Evolutionary conservation across 306 rosid species (phyloP).

Genomic region (Acacia acuminata): DNA sequence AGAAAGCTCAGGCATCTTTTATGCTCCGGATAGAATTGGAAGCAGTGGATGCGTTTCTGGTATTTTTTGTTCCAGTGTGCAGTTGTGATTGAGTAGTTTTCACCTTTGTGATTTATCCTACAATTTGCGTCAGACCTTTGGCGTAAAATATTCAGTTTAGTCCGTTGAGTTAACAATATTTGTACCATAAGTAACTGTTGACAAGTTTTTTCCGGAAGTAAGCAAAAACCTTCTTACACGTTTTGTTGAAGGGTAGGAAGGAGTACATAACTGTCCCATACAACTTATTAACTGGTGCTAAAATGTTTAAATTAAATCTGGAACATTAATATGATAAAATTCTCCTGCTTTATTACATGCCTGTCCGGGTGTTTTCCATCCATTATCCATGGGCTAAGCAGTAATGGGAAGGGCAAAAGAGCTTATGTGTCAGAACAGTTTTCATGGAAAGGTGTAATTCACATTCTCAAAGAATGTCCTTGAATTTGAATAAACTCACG

Average conservation of each 20-base stretch:
- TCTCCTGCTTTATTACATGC: neutral
- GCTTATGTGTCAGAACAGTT: neutral
- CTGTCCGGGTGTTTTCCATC: neutral
- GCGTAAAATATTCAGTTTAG: neutral
- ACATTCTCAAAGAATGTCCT: neutral
- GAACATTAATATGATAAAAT: neutral
- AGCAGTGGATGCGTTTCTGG: conserved; percentile 95
- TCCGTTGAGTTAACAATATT: neutral
- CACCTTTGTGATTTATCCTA: conserved; percentile 4
- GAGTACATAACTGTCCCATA: neutral
- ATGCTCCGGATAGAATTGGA: conserved; percentile 98
- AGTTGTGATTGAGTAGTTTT: conserved; percentile 17
- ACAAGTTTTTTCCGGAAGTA: conserved; percentile 1
- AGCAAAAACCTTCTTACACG: neutral
- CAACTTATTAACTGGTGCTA: neutral
- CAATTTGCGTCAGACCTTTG: conserved; percentile 17
- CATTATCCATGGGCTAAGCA: neutral
- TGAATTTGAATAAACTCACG: neutral
- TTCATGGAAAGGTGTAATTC: neutral
- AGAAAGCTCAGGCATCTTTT: conserved; percentile 93
- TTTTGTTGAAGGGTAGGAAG: neutral
- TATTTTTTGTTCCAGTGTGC: conserved; percentile 35
- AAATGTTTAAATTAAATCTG: neutral
- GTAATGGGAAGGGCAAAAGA: neutral
- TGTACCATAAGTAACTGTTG: neutral